These are phyloP conservation scores for Phylloporus scabripes DNA, from an alignment of 768 basidiomycete genomes.

Conservation along the genomic window DNA sequence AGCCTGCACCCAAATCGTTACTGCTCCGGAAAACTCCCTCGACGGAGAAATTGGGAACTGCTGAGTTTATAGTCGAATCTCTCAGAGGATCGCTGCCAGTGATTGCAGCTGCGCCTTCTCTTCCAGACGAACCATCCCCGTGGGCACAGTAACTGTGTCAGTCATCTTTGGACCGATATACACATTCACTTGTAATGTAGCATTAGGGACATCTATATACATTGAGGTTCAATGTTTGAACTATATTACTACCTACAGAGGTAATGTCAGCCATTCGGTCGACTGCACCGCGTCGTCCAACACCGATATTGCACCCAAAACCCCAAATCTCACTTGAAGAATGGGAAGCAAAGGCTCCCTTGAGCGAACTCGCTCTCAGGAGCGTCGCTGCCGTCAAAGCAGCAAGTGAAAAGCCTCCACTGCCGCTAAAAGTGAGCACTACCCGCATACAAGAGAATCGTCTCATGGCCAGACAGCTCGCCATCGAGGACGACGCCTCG, in stretches of 20 bases:
- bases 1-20: conserved; percentile 22
- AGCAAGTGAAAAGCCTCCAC: conserved; percentile 51
- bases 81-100: conserved; percentile 9
- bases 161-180: conserved; percentile 6
- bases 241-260: neutral
- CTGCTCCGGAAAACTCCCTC: conserved; percentile 17
- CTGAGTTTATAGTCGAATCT: conserved; percentile 1
- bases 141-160: conserved; percentile 17
- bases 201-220: conserved; percentile 3
- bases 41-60: conserved; percentile 2
- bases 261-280: conserved; percentile 22
- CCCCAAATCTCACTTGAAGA: conserved; percentile 69
- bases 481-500: conserved; percentile 33
- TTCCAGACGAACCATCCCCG: conserved; percentile 28
- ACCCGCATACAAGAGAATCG: conserved; percentile 5
- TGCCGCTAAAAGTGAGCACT: conserved; percentile 69
- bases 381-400: conserved; percentile 62
- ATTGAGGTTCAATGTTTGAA: neutral
- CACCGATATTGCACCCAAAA: conserved; percentile 33
- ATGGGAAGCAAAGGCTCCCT: conserved; percentile 82
- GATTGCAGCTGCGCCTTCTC: conserved; percentile 5
- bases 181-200: conserved; percentile 8
- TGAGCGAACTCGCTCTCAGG: conserved; percentile 61
- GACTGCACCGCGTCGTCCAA: conserved; percentile 23
- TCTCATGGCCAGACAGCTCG: conserved; percentile 39